Conservation (phyloP, 352 stramenopile species). For the Peronosclerospora sorghi region DNA sequence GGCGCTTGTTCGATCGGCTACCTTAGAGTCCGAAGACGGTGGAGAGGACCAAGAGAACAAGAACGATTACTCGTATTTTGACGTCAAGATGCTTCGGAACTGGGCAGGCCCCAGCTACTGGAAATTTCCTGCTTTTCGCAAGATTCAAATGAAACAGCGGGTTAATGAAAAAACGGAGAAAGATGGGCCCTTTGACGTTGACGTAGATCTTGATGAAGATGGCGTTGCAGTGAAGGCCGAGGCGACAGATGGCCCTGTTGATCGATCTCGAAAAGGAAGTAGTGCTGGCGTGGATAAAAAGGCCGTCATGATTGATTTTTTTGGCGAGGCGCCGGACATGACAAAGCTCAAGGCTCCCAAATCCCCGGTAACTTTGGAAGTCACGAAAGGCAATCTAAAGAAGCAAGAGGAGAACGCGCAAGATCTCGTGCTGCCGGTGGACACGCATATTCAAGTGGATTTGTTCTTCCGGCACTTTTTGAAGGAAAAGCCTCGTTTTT, state of each 20-base stretch:
- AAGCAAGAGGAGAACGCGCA: conserved; percentile 42
- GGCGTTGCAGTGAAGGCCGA: conserved; percentile 19
- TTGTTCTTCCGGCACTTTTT: conserved; percentile 73
- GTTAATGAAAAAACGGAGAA: conserved; percentile 15
- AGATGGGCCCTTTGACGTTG: conserved; percentile 16
- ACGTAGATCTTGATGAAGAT: conserved; percentile 23
- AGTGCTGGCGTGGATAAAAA: conserved; percentile 32
- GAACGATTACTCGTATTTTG: conserved; percentile 78
- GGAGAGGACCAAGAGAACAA: conserved; percentile 27
- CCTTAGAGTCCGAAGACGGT: conserved; percentile 27
- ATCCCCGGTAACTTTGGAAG: conserved; percentile 19
- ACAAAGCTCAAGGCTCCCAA: conserved; percentile 32
- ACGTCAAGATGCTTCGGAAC: conserved; percentile 74
- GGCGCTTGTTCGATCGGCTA: conserved; percentile 48
- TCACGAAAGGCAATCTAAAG: conserved; percentile 41
- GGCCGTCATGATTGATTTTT: conserved; percentile 41
- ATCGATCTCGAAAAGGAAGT: conserved; percentile 12
- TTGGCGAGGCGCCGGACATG: conserved; percentile 36
- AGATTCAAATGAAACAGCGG: conserved; percentile 28
- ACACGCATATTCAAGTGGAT: conserved; percentile 56
- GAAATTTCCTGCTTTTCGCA: conserved; percentile 54
- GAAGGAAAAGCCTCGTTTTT: conserved; percentile 58
- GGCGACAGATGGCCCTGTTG: conserved; percentile 4
- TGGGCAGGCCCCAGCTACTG: conserved; percentile 65
- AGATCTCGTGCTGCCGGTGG: conserved; percentile 65